Evolutionary conservation across 176 grass and related monocot species (phyloP), one percentile per base, ranked within the genome.

Genomic region (Puya raimondii): DNA sequence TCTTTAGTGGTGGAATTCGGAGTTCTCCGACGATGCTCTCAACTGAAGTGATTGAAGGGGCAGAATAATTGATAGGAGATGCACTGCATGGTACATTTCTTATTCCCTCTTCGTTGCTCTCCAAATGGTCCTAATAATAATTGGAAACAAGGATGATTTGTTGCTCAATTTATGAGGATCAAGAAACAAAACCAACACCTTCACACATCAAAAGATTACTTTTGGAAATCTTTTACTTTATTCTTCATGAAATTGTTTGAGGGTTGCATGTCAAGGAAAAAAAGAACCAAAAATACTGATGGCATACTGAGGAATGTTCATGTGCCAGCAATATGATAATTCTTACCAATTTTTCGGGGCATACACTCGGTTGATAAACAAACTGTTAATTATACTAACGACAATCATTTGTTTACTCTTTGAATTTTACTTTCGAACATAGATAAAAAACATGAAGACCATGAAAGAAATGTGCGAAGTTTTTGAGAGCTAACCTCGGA

Each of bases 11-110:
- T 33, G 20, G 47, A 12, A 68, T 92, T 74, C 82, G 83, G 15
- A 91, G 72, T 71, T 97, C 84, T 26, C 93, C 80, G 1, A 97
- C 75, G 18, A 80, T 79, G 57, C 77, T 92, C 74, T 92, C 23
- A 63, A 92, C 79, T 71, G 76, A 53, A 13, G 86, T 79, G 64
- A 88, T 59, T 26, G 79, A 84, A 63, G 93, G 89, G 5, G 68
- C 73, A 50, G 75, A 53, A 21, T 92, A 97, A 53, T 79, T 68
- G 48, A 92, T 84, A 10, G 89, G 71, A 0, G 83, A 80, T 69
- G 87, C 86, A 33, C 57, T 73, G 79, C 84, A 88, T 0, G 93
- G 93, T 50, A 87, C 78, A 3, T 70, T 76, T 54, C 70, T 77
- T 72, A 92, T 80, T 70, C 78, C 79, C 73, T 71, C 79, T 33